Base-by-base conservation (phyloP, 2,329 filamentous ascomycete species). In the Diaporthe batatas region DNA sequence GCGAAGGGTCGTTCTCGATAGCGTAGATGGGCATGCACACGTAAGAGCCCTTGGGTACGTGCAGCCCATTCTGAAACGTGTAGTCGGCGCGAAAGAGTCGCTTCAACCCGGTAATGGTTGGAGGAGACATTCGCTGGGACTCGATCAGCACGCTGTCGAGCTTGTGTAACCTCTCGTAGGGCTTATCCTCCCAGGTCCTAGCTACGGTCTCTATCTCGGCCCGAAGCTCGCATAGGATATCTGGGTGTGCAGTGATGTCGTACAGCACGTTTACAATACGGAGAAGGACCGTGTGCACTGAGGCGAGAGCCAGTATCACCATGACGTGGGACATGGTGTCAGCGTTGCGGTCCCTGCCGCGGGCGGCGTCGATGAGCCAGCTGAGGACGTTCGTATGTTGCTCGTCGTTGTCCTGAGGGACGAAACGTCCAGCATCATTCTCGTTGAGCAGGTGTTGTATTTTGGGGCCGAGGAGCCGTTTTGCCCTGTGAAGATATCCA, bases 1-100 rank as follows among this genome's bases (percentile, higher is more conserved):
- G 59, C 8, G 57, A 62, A 36, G 79, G 76, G 59, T 83, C 80
- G 53, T 76, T 80, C 80, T 74, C 70, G 44, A 64, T 83, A 68
- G 32, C 73, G 12, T 72, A 68, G 1, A 72, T 70, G 2, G 78
- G 71, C 42, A 78, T 74, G 32, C 55, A 58, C 21, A 58, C 55
- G 1, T 72, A 65, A 4, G 76, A 69, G 29, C 72, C 73, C 34
- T 34, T 57, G 42, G 73, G 73, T 18, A 75, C 39, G 49, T 67
- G 58, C 21, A 49, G 11, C 12, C 70, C 70, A 39, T 68, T 53
- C 32, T 58, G 25, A 34, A 58, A 58, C 0, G 55, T 58, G 32
- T 58, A 42, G 14, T 16, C 7, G 55, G 55, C 21, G 32, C 11
- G 55, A 23, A 58, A 58, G 14, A 58, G 29, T n/a, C 55, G 55